Evolutionary conservation across 768 basidiomycete species (phyloP).

Genomic region (Gelatoporia subvermispora): DNA sequence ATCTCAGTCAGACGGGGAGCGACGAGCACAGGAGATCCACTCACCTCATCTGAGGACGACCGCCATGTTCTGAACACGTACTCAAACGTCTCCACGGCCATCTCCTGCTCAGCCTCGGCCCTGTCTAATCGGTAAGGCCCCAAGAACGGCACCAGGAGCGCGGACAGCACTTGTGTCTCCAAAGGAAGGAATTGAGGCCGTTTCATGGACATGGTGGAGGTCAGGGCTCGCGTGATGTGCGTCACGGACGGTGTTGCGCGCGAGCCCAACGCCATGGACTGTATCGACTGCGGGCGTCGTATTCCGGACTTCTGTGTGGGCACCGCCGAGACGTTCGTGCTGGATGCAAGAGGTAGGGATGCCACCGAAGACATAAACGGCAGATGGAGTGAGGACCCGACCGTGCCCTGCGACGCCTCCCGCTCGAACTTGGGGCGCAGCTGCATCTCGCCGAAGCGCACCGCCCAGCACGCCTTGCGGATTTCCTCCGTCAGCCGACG

Average conservation of each 20-base stretch:
- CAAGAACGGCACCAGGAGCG: slow-evolving; percentile 54
- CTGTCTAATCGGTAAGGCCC: slow-evolving; percentile 28
- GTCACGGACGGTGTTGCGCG: slow-evolving; percentile 35
- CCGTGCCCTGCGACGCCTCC: slow-evolving; percentile 20
- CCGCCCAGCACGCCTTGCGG: slow-evolving; percentile 47
- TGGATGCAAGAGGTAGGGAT: slow-evolving; percentile 10
- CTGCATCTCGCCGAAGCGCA: slow-evolving; percentile 40
- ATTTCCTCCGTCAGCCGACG: slow-evolving; percentile 53
- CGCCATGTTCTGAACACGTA: slow-evolving; percentile 52
- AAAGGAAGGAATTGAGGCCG: slow-evolving; percentile 41
- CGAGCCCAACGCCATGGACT: slow-evolving; percentile 25
- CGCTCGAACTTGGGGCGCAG: slow-evolving; percentile 28
- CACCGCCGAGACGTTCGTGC: slow-evolving; percentile 6
- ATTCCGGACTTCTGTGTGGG: slow-evolving; percentile 26
- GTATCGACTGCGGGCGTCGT: slow-evolving; percentile 41
- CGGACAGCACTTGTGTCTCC: slow-evolving; percentile 55
- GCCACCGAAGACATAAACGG: slow-evolving; percentile 21
- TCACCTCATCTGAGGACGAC: slow-evolving; percentile 48
- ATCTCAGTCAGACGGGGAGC: slow-evolving; percentile 1
- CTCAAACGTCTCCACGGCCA: slow-evolving; percentile 60
- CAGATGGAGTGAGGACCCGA: slow-evolving; percentile 32
- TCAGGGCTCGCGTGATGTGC: slow-evolving; percentile 38
- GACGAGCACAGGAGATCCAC: slow-evolving; percentile 7
- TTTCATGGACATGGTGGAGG: slow-evolving; percentile 20
- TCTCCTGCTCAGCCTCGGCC: slow-evolving; percentile 48